phyloP scores from a whole-genome alignment of 768 basidiomycete species.

The Tulasnella calospora region DNA sequence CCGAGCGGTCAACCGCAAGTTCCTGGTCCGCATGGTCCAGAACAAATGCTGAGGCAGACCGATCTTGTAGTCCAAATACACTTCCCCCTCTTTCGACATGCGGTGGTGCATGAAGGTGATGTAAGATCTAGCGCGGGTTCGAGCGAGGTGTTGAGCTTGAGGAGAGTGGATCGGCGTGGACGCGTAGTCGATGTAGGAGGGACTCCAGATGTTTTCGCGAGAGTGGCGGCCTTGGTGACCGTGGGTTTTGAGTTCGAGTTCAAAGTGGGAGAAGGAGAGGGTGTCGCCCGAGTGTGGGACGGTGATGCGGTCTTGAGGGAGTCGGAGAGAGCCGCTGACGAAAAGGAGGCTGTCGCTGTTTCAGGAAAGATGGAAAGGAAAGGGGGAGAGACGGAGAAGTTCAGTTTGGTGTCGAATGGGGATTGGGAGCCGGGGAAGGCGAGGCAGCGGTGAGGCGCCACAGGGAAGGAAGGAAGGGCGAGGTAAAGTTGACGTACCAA shows the following conservation, averaged over 20 bases:
- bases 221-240: constrained; percentile 24
- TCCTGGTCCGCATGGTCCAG: constrained; percentile 16
- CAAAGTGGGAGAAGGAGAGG: constrained; percentile 24
- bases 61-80: constrained; percentile 10
- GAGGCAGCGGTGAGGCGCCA: constrained; percentile 5
- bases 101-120: constrained; percentile 11
- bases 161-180: constrained; percentile 15
- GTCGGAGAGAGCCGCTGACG: not conserved
- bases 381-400: constrained; percentile 1
- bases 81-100: not conserved
- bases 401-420: not conserved
- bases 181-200: constrained; percentile 23
- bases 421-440: not conserved
- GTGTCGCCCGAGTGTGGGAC: not conserved
- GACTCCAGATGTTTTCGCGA: constrained; percentile 24
- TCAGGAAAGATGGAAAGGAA: not conserved
- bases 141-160: constrained; percentile 6
- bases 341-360: constrained; percentile 11
- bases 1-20: constrained; percentile 10
- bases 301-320: constrained; percentile 3
- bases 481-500: constrained; percentile 3
- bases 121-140: constrained; percentile 17
- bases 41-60: constrained; percentile 19
- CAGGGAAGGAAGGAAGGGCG: not conserved
- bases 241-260: constrained; percentile 24